These are phyloP conservation scores for Alternaria viburni DNA, from an alignment of 2,329 filamentous ascomycete genomes.

Conservation along the genomic window DNA sequence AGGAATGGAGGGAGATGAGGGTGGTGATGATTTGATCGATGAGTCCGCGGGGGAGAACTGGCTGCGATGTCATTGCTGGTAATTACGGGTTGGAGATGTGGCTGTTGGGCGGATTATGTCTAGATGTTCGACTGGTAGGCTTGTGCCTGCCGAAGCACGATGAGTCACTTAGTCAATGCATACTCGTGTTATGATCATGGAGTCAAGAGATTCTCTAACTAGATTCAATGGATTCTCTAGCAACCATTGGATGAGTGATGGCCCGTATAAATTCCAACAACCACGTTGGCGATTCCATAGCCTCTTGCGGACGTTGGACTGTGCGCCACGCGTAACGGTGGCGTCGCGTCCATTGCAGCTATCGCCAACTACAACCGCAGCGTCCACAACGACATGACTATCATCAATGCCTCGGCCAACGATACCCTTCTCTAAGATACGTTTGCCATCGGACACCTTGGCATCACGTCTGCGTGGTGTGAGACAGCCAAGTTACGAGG, in stretches of 20 bases:
- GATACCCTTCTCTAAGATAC: background rate
- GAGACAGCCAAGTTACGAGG: background rate
- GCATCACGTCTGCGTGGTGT: slow-evolving; percentile 1
- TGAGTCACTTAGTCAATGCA: background rate
- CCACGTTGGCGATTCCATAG: background rate
- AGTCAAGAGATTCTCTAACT: background rate
- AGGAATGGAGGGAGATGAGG: slow-evolving; percentile 1
- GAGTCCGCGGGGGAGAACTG: slow-evolving; percentile 5
- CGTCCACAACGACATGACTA: background rate
- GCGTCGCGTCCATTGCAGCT: background rate
- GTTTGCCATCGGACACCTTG: background rate
- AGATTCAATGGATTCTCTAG: too few species aligned
- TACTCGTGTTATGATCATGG: background rate
- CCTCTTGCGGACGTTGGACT: background rate
- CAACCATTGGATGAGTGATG: too few species aligned
- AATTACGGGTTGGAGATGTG: background rate
- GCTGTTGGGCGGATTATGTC: too few species aligned
- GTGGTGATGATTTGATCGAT: slow-evolving; percentile 8
- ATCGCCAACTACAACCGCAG: background rate
- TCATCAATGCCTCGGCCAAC: slow-evolving; percentile 3
- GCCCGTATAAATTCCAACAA: too few species aligned
- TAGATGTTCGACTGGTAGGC: background rate
- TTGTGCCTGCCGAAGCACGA: background rate
- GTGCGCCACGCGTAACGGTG: background rate
- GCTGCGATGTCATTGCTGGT: background rate